Base-by-base conservation (phyloP, 2,329 filamentous ascomycete species). In the Epichloe gansuensis region DNA sequence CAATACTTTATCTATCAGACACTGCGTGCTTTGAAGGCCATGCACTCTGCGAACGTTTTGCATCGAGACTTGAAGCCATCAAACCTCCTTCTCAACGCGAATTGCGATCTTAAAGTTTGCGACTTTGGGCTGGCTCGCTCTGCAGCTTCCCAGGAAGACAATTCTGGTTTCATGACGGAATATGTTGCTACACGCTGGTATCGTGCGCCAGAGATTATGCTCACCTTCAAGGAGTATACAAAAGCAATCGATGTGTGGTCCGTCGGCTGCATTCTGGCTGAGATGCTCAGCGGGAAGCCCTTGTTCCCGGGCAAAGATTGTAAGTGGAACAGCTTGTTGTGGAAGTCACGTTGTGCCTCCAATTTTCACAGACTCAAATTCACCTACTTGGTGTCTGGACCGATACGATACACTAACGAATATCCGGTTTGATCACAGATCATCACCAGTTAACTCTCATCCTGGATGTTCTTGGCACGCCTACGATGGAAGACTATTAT, bases 131-230 rank as follows among this genome's bases (percentile, higher is more conserved):
- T 98, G 53, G 93, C 93, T 48, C 85, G 91, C 65, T 97, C 91
- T 9, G 93, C 93, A 12, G 93, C 93, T 8, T 96, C 91, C 9
- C 94, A 94, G 61, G 93, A 98, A 66, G 93, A 98, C 71, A 98
- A 98, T 73, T 96, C 91, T n/a, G 93, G 93, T 23, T 98, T 98
- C 81, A 98, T 98, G 93, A 98, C 93, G 15, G 93, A 98, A 94
- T 98, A 98, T 68, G 93, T 98, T 53, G 93, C 93, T 50, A 98
- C 93, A 46, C 85, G 93, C 64, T 98, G 93, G 93, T 98, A 98
- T 73, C 90, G 93, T 71, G 93, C 93, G 5, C 93, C 93, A 3
- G 93, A 98, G 69, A 98, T 98, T 70, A 98, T 98, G 93, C 85
- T 98, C 74, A 98, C 93, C 12, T 98, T 97, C 78, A 97, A 98